Conservation (phyloP, 345 rosid genomes). For the Populus tremula region DNA sequence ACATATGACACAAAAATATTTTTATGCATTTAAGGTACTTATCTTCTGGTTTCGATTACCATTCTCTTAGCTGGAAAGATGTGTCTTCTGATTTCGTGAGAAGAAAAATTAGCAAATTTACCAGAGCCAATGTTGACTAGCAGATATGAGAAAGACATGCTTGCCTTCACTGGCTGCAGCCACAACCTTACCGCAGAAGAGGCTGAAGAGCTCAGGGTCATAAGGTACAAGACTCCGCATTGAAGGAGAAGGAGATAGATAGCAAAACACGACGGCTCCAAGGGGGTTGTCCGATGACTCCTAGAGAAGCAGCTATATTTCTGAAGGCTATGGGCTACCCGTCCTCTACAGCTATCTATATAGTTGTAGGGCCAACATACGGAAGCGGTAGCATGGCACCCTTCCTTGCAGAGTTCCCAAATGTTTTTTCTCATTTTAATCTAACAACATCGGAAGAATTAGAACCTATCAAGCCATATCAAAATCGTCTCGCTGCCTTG, state of each 20-base stretch:
- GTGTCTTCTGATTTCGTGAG: not conserved
- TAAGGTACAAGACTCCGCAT: slow-evolving; percentile 77
- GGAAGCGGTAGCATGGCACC: slow-evolving; percentile 78
- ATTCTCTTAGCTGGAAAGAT: not conserved
- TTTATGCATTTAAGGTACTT: no score
- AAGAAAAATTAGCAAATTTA: not conserved
- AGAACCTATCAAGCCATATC: slow-evolving; percentile 65
- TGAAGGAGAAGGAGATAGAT: slow-evolving; percentile 98
- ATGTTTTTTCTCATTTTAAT: slow-evolving; percentile 72
- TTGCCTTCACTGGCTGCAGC: slow-evolving; percentile 96
- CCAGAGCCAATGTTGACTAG: slow-evolving; percentile 8
- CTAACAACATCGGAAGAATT: slow-evolving; percentile 80
- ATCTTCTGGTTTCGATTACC: no score
- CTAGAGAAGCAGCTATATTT: slow-evolving; percentile 91
- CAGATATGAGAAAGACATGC: slow-evolving; percentile 99
- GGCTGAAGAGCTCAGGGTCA: slow-evolving; percentile 65
- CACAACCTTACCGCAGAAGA: slow-evolving; percentile 77
- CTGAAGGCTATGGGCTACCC: slow-evolving; percentile 98
- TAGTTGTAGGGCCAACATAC: slow-evolving; percentile 87
- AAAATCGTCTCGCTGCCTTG: slow-evolving; percentile 90
- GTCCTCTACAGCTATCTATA: slow-evolving; percentile 72
- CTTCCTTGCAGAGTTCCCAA: slow-evolving; percentile 74
- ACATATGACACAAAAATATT: no score
- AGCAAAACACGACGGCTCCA: slow-evolving; percentile 57
- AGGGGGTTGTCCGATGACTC: slow-evolving; percentile 98